These are phyloP conservation scores for Hygrocybe coccinea DNA, from an alignment of 768 basidiomycete species.

Conservation along the genomic window DNA sequence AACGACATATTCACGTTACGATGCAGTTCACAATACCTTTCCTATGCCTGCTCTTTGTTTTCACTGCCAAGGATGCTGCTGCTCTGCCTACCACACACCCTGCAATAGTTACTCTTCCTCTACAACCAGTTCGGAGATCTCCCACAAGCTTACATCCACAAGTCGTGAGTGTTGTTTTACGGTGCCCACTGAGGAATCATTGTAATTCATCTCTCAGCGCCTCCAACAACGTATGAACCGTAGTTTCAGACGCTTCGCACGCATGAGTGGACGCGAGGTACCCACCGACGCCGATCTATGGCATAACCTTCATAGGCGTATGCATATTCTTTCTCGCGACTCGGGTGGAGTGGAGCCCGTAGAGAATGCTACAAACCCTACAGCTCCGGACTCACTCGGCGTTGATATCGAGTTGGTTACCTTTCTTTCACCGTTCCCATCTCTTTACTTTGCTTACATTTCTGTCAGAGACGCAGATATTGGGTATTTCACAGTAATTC, in stretches of 20 bases:
- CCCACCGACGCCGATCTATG: conserved; percentile 48
- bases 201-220: no score
- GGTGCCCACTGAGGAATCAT: no score
- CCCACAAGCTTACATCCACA: no score
- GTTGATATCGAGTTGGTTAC: conserved; percentile 61
- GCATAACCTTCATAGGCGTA: conserved; percentile 44
- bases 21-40: no score
- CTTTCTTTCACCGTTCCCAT: neutral
- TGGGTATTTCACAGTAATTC: conserved; percentile 51
- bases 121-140: no score
- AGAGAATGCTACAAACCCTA: conserved; percentile 16
- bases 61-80: no score
- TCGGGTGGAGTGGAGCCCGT: conserved; percentile 19
- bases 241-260: conserved; percentile 56
- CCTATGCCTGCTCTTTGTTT: no score
- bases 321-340: conserved; percentile 28
- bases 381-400: conserved; percentile 52
- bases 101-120: no score
- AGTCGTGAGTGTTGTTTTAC: no score
- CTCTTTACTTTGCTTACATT: conserved; percentile 2
- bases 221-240: conserved; percentile 71
- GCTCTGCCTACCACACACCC: no score
- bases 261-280: conserved; percentile 55
- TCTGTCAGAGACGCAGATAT: conserved; percentile 36
- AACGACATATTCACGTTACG: no score